A percentile compares a stretch with the other conserved stretches of the same genome.
Evolutionary conservation across 208 protist species (phyloP).

Genomic region (Leishmania martiniquensis): DNA sequence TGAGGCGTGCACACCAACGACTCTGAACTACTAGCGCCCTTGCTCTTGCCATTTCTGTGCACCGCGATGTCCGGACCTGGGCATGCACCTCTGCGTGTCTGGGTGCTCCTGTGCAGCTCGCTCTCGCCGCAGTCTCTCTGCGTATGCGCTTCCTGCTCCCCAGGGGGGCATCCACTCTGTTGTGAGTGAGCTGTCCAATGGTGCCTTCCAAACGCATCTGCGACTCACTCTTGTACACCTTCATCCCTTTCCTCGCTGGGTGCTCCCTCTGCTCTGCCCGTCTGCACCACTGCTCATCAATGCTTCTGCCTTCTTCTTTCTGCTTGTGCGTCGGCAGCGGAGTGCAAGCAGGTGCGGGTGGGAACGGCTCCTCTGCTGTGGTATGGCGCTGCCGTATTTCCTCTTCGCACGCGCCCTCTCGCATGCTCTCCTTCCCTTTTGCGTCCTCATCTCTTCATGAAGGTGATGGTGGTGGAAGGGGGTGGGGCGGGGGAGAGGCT

Average conservation of each 20-base stretch:
- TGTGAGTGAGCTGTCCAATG: no score
- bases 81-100: background rate
- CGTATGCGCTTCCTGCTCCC: background rate
- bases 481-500: background rate
- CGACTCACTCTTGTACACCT: background rate
- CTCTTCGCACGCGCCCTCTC: background rate
- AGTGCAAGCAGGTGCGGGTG: background rate
- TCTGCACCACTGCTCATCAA: background rate
- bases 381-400: background rate
- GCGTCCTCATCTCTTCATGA: no score
- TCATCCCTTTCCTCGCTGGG: background rate
- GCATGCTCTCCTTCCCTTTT: background rate
- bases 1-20: constrained; percentile 43
- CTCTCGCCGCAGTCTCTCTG: background rate
- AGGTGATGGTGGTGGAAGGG: no score
- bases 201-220: background rate
- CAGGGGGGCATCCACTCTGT: background rate
- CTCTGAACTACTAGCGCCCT: constrained; percentile 20
- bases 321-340: no score
- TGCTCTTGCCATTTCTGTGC: background rate
- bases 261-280: background rate
- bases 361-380: background rate
- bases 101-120: background rate
- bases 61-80: background rate
- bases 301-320: background rate